Evolutionary conservation across 108 stramenopile genomes (phyloP).

Genomic region (Asterionellopsis glacialis): DNA sequence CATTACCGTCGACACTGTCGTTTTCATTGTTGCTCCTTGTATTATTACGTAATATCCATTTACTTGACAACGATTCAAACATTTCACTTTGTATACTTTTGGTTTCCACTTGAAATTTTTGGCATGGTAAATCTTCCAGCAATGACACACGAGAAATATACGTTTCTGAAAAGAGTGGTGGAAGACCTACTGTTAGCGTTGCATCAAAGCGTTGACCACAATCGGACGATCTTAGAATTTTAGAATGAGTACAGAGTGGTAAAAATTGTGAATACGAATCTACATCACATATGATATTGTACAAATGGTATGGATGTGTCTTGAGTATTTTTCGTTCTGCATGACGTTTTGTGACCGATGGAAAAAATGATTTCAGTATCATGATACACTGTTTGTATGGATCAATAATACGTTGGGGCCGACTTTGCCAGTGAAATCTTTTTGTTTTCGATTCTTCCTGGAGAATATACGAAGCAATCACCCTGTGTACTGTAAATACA

Average conservation of each 20-base stretch:
- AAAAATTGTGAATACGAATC: conserved; percentile 61
- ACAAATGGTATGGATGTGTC: conserved; percentile 58
- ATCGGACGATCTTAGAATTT: conserved; percentile 34
- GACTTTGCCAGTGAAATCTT: no score
- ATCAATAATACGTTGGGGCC: no score
- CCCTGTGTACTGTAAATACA: no score
- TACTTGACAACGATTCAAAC: conserved; percentile 64
- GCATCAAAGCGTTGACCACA: conserved; percentile 63
- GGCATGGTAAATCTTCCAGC: neutral
- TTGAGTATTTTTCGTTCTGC: conserved; percentile 14
- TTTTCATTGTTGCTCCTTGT: conserved; percentile 3
- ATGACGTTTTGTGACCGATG: conserved; percentile 20
- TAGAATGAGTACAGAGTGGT: conserved; percentile 61
- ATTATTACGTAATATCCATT: conserved; percentile 40
- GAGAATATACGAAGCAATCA: no score
- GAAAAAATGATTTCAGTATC: conserved; percentile 4
- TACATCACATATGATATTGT: conserved; percentile 70
- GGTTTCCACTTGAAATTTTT: conserved; percentile 12
- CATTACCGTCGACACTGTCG: neutral
- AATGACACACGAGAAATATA: conserved; percentile 53
- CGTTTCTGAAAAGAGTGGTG: conserved; percentile 40
- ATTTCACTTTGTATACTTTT: conserved; percentile 61
- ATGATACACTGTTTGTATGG: no score
- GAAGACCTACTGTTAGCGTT: conserved; percentile 52
- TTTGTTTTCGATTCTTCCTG: no score